phyloP scores from a whole-genome alignment of 257 asterid species.

The Linaria vulgaris region DNA sequence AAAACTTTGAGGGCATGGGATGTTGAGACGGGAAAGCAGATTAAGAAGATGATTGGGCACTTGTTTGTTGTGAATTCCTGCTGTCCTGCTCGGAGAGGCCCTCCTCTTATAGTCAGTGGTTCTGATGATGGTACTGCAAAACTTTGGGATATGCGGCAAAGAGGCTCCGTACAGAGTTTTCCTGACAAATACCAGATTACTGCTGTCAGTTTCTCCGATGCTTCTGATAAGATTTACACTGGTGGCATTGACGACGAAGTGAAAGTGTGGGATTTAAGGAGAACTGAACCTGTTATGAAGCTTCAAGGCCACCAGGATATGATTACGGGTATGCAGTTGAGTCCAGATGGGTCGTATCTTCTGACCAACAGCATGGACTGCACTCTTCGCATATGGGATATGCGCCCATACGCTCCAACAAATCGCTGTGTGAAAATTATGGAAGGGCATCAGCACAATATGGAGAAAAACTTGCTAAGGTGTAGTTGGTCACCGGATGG shows the following conservation, averaged over 20 bases:
- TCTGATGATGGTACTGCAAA: constrained; percentile 98
- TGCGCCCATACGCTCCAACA: constrained; percentile 98
- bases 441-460: constrained; percentile 96
- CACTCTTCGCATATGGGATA: constrained; percentile 91
- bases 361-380: constrained; percentile 94
- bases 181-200: constrained; percentile 98
- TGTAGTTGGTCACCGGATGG: constrained; percentile 99
- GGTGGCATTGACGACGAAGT: constrained; percentile 94
- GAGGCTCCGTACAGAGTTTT: constrained; percentile 93
- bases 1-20: constrained; percentile 97
- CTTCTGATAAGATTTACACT: constrained; percentile 86
- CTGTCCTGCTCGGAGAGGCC: constrained; percentile 90
- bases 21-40: constrained; percentile 86
- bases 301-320: constrained; percentile 97
- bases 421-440: constrained; percentile 93
- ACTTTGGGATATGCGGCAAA: constrained; percentile 98
- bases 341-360: constrained; percentile 98
- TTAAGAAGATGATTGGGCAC: constrained; percentile 94
- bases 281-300: constrained; percentile 85
- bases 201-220: constrained; percentile 95
- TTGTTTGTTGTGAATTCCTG: constrained; percentile 86
- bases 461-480: constrained; percentile 89
- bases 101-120: constrained; percentile 94
- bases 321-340: constrained; percentile 90
- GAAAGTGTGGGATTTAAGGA: constrained; percentile 93